Base-by-base conservation (phyloP, 139 green algal species). In the Raphidocelis subcapitata region DNA sequence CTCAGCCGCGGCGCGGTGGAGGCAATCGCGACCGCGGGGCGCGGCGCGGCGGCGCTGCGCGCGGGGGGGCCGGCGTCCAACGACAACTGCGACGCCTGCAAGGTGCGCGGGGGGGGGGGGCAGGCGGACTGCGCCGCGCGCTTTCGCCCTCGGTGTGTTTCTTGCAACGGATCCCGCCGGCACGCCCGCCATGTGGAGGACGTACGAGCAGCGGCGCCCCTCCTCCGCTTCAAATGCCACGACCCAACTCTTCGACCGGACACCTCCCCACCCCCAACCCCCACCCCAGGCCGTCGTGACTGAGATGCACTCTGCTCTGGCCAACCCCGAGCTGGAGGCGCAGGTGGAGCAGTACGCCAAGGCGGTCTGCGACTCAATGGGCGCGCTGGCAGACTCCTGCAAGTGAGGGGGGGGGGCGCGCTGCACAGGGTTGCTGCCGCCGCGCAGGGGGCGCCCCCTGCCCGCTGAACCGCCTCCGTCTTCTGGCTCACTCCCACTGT, bases 1-100 rank as follows among this genome's bases (percentile, higher is more conserved):
- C 41, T 49, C 8, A 20, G 8, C 41, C 8, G 12, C 8, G 41
- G 41, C 8, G 41, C 41, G 41, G 41, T 49, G 8, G 41, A 8
- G 41, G 41, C 41, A 12, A 8, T 49, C 12, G 41, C 41, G 41
- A 8, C n/a, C n/a, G n/a, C n/a, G n/a, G n/a, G n/a, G n/a, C n/a
- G n/a, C n/a, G n/a, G n/a, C n/a, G n/a, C 41, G 41, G 8, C 12
- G 41, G 41, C 41, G 41, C 41, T 8, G 41, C 8, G 41, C 41
- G 41, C 41, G 41, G 8, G 41, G 41, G 41, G 41, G 8, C 8
- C 41, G 41, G 8, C 41, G 8, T 8, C 41, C 8, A 49, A 49
- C 41, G 41, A 49, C 41, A 12, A 77, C 31, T 77, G 70, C n/a
- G 70, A 77, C 10, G 70, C 70, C 20, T 77, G 70, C 60, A 77